Base-by-base conservation (phyloP, 164 flowering plant genomes). In the Pachysandra terminalis region DNA sequence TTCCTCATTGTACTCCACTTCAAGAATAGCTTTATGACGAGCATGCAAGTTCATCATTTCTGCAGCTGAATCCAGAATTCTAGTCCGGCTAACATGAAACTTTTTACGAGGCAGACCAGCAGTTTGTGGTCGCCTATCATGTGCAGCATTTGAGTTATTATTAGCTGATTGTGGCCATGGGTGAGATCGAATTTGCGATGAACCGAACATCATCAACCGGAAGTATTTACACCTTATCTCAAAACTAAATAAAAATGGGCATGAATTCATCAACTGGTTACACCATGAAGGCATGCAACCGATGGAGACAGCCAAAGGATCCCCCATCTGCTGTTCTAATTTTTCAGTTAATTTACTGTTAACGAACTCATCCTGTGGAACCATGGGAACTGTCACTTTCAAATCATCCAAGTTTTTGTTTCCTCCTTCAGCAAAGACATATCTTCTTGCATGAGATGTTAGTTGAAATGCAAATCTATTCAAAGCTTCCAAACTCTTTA, bases 271-370 rank as follows among this genome's bases (percentile, higher is more conserved):
- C 60, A 96, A 79, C 74, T 88, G 86, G 61, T 61, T 74, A 74
- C 93, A 96, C 99, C 99, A 96, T 19, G 81, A 66, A 63, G 98
- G 97, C 83, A 96, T 74, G 61, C 88, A 87, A 78, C 90, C 90
- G 64, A 54, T 56, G 19, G 85, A 79, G 21, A 86, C 72, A 58
- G 86, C 81, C 70, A 84, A 70, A 58, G 90, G 75, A 51, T 96
- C 96, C 27, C 82, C 83, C 88, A 96, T 84, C 77, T 93, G 99
- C 77, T 89, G 96, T 72, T 89, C 95, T 28, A 96, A 72, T 75
- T 93, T 96, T 67, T 89, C 96, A 32, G 98, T 86, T 72, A 96
- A 68, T 73, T 84, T 96, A 71, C 64, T 76, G 79, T 73, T 87
- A 25, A 88, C 82, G 77, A 96, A 93, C 77, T 96, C 98, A 70